Percentiles rank a stretch among this genome's conserved stretches.
phyloP scores from a whole-genome alignment of 148 eudicot species.

The Nyssa sinensis region DNA sequence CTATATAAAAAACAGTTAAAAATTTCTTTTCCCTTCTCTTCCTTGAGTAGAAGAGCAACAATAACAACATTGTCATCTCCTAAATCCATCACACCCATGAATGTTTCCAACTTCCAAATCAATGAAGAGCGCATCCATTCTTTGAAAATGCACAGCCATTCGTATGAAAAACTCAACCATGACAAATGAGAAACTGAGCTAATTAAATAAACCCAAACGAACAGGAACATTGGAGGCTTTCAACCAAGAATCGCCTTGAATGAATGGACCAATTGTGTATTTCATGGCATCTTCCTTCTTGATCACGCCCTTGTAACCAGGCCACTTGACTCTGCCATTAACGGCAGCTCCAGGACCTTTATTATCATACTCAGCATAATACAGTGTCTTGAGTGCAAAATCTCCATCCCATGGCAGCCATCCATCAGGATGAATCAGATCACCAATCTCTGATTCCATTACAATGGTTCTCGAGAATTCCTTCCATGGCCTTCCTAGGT shows the following conservation, averaged over 20 bases:
- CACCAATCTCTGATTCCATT: conserved; percentile 59
- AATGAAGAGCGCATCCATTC: no score
- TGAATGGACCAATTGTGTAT: conserved; percentile 53
- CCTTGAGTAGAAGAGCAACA: no score
- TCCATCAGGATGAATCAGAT: conserved; percentile 61
- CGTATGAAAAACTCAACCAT: no score
- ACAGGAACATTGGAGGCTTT: conserved; percentile 14
- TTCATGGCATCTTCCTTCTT: conserved; percentile 47
- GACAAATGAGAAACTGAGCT: no score
- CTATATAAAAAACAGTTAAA: no score
- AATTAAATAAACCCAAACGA: conserved; percentile 18
- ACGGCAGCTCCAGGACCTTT: conserved; percentile 53
- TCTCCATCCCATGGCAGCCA: conserved; percentile 57
- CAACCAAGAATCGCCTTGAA: conserved; percentile 55
- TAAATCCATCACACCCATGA: no score
- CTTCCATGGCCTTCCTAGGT: conserved; percentile 81
- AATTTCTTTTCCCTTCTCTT: no score
- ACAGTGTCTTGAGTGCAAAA: conserved; percentile 54
- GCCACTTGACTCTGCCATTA: conserved; percentile 62
- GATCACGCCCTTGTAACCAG: conserved; percentile 47
- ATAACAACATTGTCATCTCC: no score
- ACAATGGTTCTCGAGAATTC: conserved; percentile 63
- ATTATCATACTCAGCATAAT: conserved; percentile 62
- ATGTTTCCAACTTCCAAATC: no score
- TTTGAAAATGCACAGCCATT: no score